Evolutionary conservation across 2,329 filamentous ascomycete genomes (phyloP).

Genomic region (Fusarium fujikuroi): DNA sequence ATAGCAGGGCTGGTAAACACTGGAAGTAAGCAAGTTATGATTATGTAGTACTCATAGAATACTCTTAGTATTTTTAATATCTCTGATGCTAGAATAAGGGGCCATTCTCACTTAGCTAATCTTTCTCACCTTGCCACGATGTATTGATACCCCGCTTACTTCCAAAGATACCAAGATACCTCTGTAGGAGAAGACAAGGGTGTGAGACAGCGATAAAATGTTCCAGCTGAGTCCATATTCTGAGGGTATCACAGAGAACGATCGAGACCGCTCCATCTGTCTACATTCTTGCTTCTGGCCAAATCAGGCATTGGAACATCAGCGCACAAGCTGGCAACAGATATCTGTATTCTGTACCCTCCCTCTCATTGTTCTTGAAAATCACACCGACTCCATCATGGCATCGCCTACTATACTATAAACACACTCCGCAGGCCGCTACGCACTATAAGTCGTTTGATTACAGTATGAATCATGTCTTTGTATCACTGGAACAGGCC

Average conservation of each 20-base stretch:
- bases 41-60: background rate
- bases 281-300: rapidly evolving
- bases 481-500: background rate
- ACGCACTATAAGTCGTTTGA: background rate
- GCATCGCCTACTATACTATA: background rate
- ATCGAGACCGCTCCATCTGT: background rate
- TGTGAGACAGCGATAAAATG: background rate
- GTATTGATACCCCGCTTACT: background rate
- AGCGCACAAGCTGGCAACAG: background rate
- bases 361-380: background rate
- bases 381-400: background rate
- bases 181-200: rapidly evolving
- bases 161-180: too few relatives aligned
- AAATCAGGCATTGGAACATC: rapidly evolving
- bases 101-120: background rate
- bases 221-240: background rate
- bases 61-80: too few relatives aligned
- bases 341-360: background rate
- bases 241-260: background rate
- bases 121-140: background rate
- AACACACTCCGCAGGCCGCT: rapidly evolving
- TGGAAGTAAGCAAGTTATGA: background rate
- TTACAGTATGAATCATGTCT: background rate
- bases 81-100: too few relatives aligned
- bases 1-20: too few relatives aligned